Evolutionary conservation across 805 yeast species (phyloP), one percentile per base, ranked within the genome.

Genomic region (Candida namnaoensis): DNA sequence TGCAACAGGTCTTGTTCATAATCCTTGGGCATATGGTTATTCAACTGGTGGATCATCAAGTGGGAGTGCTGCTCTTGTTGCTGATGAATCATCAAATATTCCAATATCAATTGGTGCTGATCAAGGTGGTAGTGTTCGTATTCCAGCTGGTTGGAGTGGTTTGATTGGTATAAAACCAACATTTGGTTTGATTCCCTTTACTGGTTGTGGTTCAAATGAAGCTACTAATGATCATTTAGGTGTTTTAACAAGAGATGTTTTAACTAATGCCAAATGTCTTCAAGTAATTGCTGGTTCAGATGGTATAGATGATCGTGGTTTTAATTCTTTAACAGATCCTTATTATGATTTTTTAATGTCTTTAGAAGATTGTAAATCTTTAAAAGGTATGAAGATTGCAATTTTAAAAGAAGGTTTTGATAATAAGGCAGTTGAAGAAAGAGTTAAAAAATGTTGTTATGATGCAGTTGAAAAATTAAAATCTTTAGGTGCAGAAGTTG

Each of bases 91-190:
- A 47, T 82, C 78, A 32, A 87, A 82, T 54, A 79, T 85, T 51
- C 75, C 95, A 1, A 53, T 78, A 37, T 50, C 56, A 7, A 61
- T 93, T 33, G 99, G 99, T 0, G 85, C 98, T 1, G 99, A 93
- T 53, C 95, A 99, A 0, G 99, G 99, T 5, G 99, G 99, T 0
- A 88, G 96, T 0, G 87, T 93, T 0, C 71, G 99, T 45, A 66
- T 87, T 14, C 99, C 99, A 0, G 95, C 95, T 1, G 81, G 95
- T 15, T 88, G 82, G 58, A 80, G 91, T 49, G 86, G 90, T 2
- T 71, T 83, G 0, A 64, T 77, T 30, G 99, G 99, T 1, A 88
- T 88, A 64, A 93, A 93, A 58, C 99, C 99, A 1, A 72, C 93
- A 0, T 93, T 93, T 58, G 99, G 99, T 0, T 44, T 61, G 25